Evolutionary conservation across 176 grass and related monocot genomes (phyloP), one percentile per base, ranked within the genome.

Genomic region (Saccharum officinarum): DNA sequence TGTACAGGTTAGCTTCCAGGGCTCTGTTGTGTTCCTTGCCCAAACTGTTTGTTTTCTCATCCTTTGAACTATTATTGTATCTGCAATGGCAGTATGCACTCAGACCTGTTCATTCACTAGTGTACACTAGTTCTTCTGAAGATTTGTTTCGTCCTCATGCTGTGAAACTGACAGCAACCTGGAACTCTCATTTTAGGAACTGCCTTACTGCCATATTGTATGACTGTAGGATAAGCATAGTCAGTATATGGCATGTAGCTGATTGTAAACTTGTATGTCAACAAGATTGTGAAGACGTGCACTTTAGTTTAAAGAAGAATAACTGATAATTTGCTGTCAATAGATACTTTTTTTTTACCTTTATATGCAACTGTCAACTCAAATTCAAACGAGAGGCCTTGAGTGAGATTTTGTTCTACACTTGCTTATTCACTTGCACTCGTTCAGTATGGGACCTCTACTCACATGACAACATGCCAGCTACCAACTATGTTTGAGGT

Each of bases 1-100:
- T 13, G 93, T 96, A 79, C 97, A 99, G 85, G 97, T 92, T 92
- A 92, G 88, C 42, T 85, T 85, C 44, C 67, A 33, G 22, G 16
- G 44, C 4, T 20, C 50, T 36, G 84, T 84, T 83, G 55, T 10
- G 55, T 86, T 77, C 20, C n/a, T 86, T 52, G 1, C 37, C 22
- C 67, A 18, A 75, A 45, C 36, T 54, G 50, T 20, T 62, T 61
- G 31, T 41, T 10, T 63, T 10, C 23, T 65, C 42, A 77, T 33
- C 31, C n/a, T 68, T 66, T 57, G 1, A 74, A 14, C 20, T 80
- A 40, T 54, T 63, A 49, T 40, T 73, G 23, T 30, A 13, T 75
- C 23, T 28, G 36, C 12, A 50, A 62, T 62, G 11, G 20, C n/a
- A 73, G 11, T 78, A 26, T 77, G 77, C 14, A 22, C 50, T 63